Conservation (phyloP, 768 basidiomycete species). For the Pleurotus salmoneostramineus region DNA sequence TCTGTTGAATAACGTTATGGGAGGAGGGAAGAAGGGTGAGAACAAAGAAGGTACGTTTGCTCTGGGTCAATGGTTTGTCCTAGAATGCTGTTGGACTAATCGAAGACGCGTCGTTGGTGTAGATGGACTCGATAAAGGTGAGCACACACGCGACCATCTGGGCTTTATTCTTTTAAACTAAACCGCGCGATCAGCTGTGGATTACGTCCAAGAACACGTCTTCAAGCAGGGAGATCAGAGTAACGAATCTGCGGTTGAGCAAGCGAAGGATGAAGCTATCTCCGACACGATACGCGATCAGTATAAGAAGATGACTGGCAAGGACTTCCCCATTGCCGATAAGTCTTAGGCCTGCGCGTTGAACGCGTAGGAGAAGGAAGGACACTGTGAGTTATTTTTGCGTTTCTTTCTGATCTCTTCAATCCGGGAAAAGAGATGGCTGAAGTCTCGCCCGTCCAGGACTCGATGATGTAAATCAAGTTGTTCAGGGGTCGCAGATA, state of each 20-base stretch:
- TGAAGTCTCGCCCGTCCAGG: too few relatives aligned
- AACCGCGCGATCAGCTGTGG: constrained; percentile 23
- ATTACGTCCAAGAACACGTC: constrained; percentile 38
- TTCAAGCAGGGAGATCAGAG: constrained; percentile 31
- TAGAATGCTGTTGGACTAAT: neutral
- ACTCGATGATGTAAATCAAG: neutral
- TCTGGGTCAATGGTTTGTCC: neutral
- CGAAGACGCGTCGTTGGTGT: neutral
- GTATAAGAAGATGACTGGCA: constrained; percentile 28
- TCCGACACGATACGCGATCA: constrained; percentile 24
- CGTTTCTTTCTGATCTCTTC: neutral
- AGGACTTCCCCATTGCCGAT: constrained; percentile 21
- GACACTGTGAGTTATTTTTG: neutral
- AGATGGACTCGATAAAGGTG: constrained; percentile 30
- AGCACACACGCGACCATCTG: too few relatives aligned
- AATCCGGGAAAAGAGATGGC: neutral
- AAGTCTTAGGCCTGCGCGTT: neutral
- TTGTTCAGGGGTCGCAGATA: neutral
- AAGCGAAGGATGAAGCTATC: constrained; percentile 37
- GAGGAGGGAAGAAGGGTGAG: constrained; percentile 20
- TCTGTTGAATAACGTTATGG: constrained; percentile 18
- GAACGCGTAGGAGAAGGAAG: too few relatives aligned
- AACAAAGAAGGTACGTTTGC: constrained; percentile 17
- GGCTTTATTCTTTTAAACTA: neutral
- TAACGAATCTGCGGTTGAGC: constrained; percentile 33